Base-by-base conservation (phyloP, 257 asterid species). In the Knoxia roxburghii region DNA sequence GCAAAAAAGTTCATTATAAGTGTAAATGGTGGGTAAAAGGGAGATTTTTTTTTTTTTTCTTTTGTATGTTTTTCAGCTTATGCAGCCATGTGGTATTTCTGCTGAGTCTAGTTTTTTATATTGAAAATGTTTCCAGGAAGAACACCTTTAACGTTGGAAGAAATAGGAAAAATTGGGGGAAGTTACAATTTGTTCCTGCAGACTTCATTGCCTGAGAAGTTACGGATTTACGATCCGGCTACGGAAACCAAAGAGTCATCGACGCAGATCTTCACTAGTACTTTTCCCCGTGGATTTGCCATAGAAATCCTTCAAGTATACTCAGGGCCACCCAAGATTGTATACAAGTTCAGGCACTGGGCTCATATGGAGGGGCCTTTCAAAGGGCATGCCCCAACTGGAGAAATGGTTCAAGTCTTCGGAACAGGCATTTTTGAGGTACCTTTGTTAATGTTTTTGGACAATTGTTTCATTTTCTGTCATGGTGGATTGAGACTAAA, bases 261-360 rank as follows among this genome's bases (percentile, higher is more conserved):
- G n/a, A 88, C 81, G 39, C 50, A 71, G 23, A 76, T 82, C 26
- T 89, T 91, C 82, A 81, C 56, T 11, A 39, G 74, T 26, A 78
- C 81, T 4, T 87, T 89, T 45, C 84, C 91, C 2, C 82, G 95
- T 0, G 95, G 98, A 33, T 91, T 89, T 32, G 92, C 91, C 1
- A 3, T 87, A 0, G 98, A 91, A 40, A 41, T 89, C 40, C 82
- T 89, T 7, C 71, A 80, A 51, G 95, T 91, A 11, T 87, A 78
- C 50, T 82, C 96, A 11, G 98, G 95, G 11, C 89, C 90, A 30
- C 96, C 98, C 1, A 53, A 66, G 26, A 87, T 89, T n/a, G 72
- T 70, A 0, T 89, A 76, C 82, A 89, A 80, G 72, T 91, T 81
- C 55, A 84, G 98, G 83, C 98, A 89, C 30, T 91, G 95, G 95